Conservation (phyloP, 164 flowering plant species). For the Umbellularia californica region DNA sequence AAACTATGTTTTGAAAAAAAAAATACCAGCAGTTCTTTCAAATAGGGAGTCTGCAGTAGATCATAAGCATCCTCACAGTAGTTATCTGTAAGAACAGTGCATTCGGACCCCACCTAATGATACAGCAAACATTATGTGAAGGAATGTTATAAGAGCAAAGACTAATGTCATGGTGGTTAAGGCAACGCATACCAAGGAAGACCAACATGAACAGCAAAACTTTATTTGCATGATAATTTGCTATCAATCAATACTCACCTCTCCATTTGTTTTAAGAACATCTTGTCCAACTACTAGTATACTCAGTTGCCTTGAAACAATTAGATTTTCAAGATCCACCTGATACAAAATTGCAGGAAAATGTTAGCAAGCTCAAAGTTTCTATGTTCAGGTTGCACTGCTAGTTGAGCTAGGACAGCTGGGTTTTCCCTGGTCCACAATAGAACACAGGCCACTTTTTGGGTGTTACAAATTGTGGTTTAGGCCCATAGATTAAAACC, state of each 20-base stretch:
- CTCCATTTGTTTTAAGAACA: conserved; percentile 44
- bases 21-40: conserved; percentile 61
- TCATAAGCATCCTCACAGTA: conserved; percentile 81
- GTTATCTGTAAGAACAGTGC: conserved; percentile 72
- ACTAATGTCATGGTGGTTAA: not conserved
- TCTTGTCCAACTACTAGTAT: conserved; percentile 64
- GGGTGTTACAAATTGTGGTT: not conserved
- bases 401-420: not conserved
- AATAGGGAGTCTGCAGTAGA: conserved; percentile 47
- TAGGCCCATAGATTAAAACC: not conserved
- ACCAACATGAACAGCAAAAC: not conserved
- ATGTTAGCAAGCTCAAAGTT: not conserved
- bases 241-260: conserved; percentile 33
- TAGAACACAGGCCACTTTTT: too few species aligned
- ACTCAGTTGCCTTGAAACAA: conserved; percentile 44
- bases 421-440: too few species aligned
- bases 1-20: not conserved
- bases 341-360: conserved; percentile 15
- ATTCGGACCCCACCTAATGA: conserved; percentile 54
- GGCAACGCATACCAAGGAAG: not conserved
- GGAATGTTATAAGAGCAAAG: not conserved
- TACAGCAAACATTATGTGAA: not conserved
- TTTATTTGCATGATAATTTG: not conserved
- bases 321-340: conserved; percentile 65
- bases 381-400: not conserved